A percentile compares a stretch with the other conserved stretches of the same genome.
Conservation (phyloP, 495 filamentous ascomycete genomes). For the Cairneyella variabilis region DNA sequence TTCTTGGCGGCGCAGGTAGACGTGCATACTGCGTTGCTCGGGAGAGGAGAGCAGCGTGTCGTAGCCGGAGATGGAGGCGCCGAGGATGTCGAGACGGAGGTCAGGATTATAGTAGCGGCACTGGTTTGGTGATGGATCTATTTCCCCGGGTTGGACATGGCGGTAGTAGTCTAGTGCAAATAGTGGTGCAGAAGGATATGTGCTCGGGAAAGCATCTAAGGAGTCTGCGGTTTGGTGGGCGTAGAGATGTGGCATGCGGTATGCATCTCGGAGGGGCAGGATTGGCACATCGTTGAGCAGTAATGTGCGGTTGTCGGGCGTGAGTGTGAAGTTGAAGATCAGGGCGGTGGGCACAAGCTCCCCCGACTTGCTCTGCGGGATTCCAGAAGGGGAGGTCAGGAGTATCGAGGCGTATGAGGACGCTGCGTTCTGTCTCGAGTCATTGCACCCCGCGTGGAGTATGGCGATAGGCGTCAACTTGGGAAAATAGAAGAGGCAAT, state of each 20-base stretch:
- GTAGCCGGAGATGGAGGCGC: slow-evolving; percentile 4
- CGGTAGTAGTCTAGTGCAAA: slow-evolving; percentile 9
- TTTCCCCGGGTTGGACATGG: slow-evolving; percentile 2
- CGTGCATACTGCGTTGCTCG: background rate
- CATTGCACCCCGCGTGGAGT: slow-evolving; percentile 2
- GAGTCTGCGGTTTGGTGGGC: slow-evolving; percentile 4
- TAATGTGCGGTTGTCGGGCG: slow-evolving; percentile 14
- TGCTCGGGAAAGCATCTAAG: background rate
- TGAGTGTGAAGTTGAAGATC: slow-evolving; percentile 17
- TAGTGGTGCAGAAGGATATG: background rate
- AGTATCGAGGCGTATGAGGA: slow-evolving; percentile 5
- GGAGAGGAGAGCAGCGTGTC: background rate
- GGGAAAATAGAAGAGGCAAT: too few relatives aligned
- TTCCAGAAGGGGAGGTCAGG: slow-evolving; percentile 14
- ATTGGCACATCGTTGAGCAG: slow-evolving; percentile 12
- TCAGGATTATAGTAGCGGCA: slow-evolving; percentile 4
- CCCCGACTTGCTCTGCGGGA: slow-evolving; percentile 1
- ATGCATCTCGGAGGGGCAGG: slow-evolving; percentile 7
- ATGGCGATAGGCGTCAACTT: background rate
- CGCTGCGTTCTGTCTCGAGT: slow-evolving; percentile 1
- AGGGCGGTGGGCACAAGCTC: slow-evolving; percentile 5
- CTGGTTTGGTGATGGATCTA: background rate
- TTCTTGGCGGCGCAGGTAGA: background rate
- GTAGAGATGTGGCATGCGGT: slow-evolving; percentile 6
- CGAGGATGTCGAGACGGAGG: slow-evolving; percentile 6